Evolutionary conservation across 1,284 basidiomycete genomes (phyloP).

Genomic region (Papiliotrema laurentii): DNA sequence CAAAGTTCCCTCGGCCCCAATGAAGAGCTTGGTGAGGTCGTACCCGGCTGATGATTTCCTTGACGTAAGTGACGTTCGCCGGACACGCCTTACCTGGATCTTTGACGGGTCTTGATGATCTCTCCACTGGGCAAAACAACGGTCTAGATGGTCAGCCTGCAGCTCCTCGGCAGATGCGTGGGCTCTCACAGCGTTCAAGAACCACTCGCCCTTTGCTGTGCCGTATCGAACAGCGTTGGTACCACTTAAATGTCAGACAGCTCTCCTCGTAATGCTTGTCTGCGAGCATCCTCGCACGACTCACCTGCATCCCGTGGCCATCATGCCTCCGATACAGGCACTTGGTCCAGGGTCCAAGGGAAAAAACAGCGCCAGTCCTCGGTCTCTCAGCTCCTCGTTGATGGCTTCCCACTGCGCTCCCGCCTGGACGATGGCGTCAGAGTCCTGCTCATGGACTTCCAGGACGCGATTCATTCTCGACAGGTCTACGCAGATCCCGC

Average conservation of each 20-base stretch:
- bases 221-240: conserved; percentile 84
- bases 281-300: too few species aligned
- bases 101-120: conserved; percentile 81
- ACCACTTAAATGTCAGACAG: conserved; percentile 22
- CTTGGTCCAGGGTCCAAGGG: conserved; percentile 60
- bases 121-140: conserved; percentile 82
- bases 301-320: conserved; percentile 60
- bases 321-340: conserved; percentile 89
- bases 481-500: conserved; percentile 79
- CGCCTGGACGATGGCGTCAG: conserved; percentile 73
- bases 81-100: conserved; percentile 51
- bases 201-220: conserved; percentile 75
- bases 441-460: conserved; percentile 59
- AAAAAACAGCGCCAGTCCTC: conserved; percentile 76
- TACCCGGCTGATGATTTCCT: conserved; percentile 85
- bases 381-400: conserved; percentile 65
- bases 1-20: conserved; percentile 87
- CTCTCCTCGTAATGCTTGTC: neutral
- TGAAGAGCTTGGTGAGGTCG: conserved; percentile 82
- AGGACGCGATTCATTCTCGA: conserved; percentile 76
- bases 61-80: neutral
- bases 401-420: conserved; percentile 77
- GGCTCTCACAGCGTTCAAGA: conserved; percentile 62
- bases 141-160: conserved; percentile 53
- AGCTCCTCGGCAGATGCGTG: conserved; percentile 9